phyloP scores from a whole-genome alignment of 2,329 filamentous ascomycete genomes.

The Fusarium multiceps region DNA sequence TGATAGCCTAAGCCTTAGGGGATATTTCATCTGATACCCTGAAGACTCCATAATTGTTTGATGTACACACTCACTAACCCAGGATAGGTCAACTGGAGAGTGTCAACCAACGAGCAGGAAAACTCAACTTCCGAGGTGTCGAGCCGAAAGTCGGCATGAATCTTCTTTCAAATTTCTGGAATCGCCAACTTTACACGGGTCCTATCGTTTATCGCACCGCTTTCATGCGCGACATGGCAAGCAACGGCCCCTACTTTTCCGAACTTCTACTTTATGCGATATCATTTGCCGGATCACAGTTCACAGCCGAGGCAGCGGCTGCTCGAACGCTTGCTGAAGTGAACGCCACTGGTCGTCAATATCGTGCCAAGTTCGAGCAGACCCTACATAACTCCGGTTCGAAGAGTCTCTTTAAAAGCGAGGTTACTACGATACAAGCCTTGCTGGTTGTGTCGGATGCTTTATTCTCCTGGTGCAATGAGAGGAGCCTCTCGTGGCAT shows the following conservation, averaged over 20 bases:
- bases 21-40: too few species aligned
- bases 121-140: background rate
- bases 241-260: conserved; percentile 63
- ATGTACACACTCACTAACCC: too few species aligned
- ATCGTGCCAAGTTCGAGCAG: conserved; percentile 14
- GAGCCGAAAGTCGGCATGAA: conserved; percentile 62
- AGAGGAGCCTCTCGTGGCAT: conserved; percentile 22
- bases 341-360: conserved; percentile 1
- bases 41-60: too few species aligned
- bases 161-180: conserved; percentile 64
- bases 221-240: conserved; percentile 66
- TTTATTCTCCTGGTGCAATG: conserved; percentile 10
- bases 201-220: conserved; percentile 62
- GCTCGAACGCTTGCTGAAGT: background rate
- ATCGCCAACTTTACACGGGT: conserved; percentile 60
- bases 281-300: conserved; percentile 51
- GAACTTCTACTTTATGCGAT: conserved; percentile 67
- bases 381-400: background rate
- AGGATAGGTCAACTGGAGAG: conserved; percentile 1
- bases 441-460: background rate
- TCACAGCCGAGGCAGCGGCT: background rate
- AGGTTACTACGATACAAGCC: conserved; percentile 16
- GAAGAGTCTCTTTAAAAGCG: background rate
- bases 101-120: conserved; percentile 7
- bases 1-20: too few species aligned